These are phyloP conservation scores for Pascua guehoae DNA, from an alignment of 1,284 basidiomycete species.

Conservation along the genomic window DNA sequence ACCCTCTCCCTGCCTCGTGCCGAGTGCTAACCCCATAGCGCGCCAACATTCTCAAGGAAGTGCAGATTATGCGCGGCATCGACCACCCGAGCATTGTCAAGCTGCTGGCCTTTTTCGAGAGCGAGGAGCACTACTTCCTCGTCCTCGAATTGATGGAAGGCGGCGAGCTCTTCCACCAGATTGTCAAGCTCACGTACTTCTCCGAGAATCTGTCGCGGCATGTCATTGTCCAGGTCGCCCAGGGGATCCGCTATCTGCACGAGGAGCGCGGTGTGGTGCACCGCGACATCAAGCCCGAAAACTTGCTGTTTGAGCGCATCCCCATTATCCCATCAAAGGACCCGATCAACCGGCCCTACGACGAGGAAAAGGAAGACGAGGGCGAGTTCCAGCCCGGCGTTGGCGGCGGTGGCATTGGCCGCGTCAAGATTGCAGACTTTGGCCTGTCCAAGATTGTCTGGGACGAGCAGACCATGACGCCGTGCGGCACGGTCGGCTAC, in stretches of 20 bases:
- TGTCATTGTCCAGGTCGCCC: conserved; percentile 94
- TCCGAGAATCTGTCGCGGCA: conserved; percentile 91
- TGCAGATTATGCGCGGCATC: conserved; percentile 97
- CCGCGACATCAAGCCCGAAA: conserved; percentile 96
- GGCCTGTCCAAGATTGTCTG: conserved; percentile 97
- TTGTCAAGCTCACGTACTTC: conserved; percentile 98
- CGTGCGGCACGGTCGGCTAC: conserved; percentile 98
- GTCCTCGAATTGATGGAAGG: conserved; percentile 94
- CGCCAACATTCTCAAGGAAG: conserved; percentile 98
- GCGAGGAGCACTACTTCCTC: conserved; percentile 88
- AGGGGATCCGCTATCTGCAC: conserved; percentile 92
- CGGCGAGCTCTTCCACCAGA: conserved; percentile 98
- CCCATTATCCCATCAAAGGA: conserved; percentile 84
- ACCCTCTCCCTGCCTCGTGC: too few relatives aligned
- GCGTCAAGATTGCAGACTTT: conserved; percentile 98
- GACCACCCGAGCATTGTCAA: conserved; percentile 88
- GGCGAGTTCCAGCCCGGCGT: conserved; percentile 88
- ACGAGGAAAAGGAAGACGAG: conserved; percentile 98
- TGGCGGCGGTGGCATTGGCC: conserved; percentile 95
- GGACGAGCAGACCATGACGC: conserved; percentile 99
- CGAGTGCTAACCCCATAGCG: conserved; percentile 59
- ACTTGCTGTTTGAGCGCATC: conserved; percentile 90
- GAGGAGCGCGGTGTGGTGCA: conserved; percentile 92
- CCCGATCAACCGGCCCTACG: conserved; percentile 76
- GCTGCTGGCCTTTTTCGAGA: conserved; percentile 84